Evolutionary conservation across 192 early-diverging fungal genomes (phyloP), one percentile per base, ranked within the genome.

Genomic region (Paraglomus brasilianum): DNA sequence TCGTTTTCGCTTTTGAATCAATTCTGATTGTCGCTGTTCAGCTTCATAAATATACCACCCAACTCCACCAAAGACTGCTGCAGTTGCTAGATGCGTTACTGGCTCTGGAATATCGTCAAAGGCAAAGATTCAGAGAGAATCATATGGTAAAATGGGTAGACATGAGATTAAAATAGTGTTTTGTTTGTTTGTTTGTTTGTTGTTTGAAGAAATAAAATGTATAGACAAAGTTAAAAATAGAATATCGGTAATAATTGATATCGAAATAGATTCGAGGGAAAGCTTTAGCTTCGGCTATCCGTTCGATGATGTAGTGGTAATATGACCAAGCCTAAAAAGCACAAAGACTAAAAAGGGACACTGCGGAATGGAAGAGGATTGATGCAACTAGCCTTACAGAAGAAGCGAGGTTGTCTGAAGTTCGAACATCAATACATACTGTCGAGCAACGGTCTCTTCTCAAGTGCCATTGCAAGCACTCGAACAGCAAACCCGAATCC

Each of bases 401-500:
- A 30, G 30, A 30, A 30, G 3, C 30, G 30, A 30, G 3, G 30
- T 39, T 59, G 11, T 59, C 8, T 41, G 13, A 8, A 58, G 5
- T 14, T n/a, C n/a, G 36, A 58, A 9, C 10, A 3, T 58, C 15
- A 36, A 5, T 21, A 56, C 69, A 71, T 57, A 80, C 78, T 71
- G 42, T 74, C 71, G 30, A 75, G 61, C 14, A 80, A n/a, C 43
- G 78, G 75, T 53, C 76, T 72, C 62, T 77, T 77, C 48, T 80
- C 73, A 38, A 80, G 43, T 15, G 72, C 78, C 47, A 80, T 66
- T 58, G 78, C 76, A 53, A 75, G 74, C 41, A 73, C 74, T 49
- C 78, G 76, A 48, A 80, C 75, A 60, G 73, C 66, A 24, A 80
- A 71, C 69, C 78, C 78, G 60, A 80, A 71, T 44, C 76, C 73